Conservation (phyloP, 1,284 basidiomycete species). For the Boletus sp. region DNA sequence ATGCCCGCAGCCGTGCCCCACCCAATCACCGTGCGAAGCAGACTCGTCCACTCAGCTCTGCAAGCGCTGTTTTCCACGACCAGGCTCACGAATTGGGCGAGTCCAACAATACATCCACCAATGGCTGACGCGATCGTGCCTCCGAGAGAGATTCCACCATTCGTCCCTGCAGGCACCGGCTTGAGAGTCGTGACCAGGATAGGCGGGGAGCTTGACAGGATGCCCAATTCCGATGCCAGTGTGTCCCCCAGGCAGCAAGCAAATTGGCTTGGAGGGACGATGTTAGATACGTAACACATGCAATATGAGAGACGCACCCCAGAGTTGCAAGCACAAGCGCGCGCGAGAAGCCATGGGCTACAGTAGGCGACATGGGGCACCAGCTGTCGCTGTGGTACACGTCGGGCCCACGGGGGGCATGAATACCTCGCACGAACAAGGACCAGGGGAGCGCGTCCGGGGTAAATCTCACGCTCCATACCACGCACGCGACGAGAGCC, state of each 20-base stretch:
- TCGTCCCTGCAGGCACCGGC: constrained; percentile 84
- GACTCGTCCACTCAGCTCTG: constrained; percentile 33
- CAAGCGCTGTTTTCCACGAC: constrained; percentile 58
- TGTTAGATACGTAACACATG: not conserved
- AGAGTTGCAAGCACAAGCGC: constrained; percentile 61
- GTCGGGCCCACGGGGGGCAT: constrained; percentile 1
- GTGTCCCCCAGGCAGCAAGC: constrained; percentile 84
- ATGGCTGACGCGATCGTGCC: constrained; percentile 72
- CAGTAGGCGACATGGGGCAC: constrained; percentile 26
- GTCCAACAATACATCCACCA: constrained; percentile 74
- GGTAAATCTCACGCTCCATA: constrained; percentile 63
- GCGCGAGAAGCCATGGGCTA: constrained; percentile 48
- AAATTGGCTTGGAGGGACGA: constrained; percentile 55
- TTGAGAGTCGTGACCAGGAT: constrained; percentile 71
- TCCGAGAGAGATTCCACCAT: constrained; percentile 77
- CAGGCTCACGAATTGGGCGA: constrained; percentile 56
- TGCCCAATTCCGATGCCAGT: constrained; percentile 78
- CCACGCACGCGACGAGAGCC: constrained; percentile 58
- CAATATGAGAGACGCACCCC: constrained; percentile 48
- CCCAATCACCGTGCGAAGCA: constrained; percentile 44
- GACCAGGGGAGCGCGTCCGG: constrained; percentile 35
- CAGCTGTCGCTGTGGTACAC: constrained; percentile 21
- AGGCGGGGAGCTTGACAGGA: constrained; percentile 66
- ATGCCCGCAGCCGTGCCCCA: constrained; percentile 68
- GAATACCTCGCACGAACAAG: constrained; percentile 9